These are phyloP conservation scores for Globisporangium emineosum DNA, from an alignment of 352 stramenopile genomes.

Conservation along the genomic window DNA sequence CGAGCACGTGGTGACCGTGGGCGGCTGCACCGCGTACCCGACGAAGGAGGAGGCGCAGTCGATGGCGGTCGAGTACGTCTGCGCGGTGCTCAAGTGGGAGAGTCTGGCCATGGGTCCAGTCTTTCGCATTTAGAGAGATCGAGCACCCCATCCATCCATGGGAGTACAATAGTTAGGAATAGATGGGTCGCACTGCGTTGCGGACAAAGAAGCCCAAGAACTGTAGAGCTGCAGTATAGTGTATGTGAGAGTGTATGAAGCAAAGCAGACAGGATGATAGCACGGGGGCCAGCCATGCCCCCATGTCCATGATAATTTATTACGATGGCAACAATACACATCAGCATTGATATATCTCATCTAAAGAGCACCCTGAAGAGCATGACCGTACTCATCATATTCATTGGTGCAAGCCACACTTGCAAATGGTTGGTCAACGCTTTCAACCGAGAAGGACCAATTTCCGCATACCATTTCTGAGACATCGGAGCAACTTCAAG, in stretches of 20 bases:
- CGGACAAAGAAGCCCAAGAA: not conserved
- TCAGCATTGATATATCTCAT: not conserved
- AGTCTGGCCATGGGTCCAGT: constrained; percentile 7
- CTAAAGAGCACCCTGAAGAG: not conserved
- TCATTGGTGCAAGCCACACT: too few relatives aligned
- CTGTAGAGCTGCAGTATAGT: not conserved
- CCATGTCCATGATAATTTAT: not conserved
- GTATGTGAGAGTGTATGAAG: not conserved
- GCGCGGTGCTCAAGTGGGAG: constrained; percentile 11
- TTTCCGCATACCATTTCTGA: not conserved
- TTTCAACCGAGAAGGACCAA: not conserved
- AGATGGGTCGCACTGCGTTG: not conserved
- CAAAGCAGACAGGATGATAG: not conserved
- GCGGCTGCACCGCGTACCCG: constrained; percentile 24
- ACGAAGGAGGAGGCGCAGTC: constrained; percentile 12
- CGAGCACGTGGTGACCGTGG: constrained; percentile 44
- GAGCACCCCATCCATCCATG: not conserved
- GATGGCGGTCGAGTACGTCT: constrained; percentile 10
- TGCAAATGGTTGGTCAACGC: not conserved
- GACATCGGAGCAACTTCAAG: not conserved
- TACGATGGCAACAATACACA: not conserved
- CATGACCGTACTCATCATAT: too few relatives aligned
- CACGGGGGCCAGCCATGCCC: too few relatives aligned
- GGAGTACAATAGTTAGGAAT: constrained; percentile 11
- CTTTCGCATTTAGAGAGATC: constrained; percentile 14